Evolutionary conservation across 192 early-diverging fungal genomes (phyloP).

Genomic region (Coemansia sp.): DNA sequence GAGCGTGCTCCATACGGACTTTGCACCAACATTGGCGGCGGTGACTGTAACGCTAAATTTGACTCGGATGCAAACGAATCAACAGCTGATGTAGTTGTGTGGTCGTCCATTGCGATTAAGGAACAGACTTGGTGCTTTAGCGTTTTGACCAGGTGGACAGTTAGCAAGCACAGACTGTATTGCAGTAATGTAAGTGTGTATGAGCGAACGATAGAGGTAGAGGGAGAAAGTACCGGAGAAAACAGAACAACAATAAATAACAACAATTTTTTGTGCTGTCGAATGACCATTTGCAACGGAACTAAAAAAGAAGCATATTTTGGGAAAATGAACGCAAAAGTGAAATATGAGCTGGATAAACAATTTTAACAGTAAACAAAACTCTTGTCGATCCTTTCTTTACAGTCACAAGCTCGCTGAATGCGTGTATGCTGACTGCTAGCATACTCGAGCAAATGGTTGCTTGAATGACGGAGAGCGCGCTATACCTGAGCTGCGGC

Average conservation of each 20-base stretch:
- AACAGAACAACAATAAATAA: slow-evolving; percentile 18
- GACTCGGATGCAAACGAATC: slow-evolving; percentile 8
- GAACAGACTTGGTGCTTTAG: slow-evolving; percentile 16
- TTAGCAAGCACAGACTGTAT: slow-evolving; percentile 13
- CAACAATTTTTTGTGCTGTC: slow-evolving; percentile 16
- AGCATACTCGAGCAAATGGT: no score
- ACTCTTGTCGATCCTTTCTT: no score
- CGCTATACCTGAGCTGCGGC: no score
- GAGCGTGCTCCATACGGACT: slow-evolving; percentile 10
- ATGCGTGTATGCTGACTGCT: no score
- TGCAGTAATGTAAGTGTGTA: not conserved
- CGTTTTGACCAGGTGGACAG: not conserved
- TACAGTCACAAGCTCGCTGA: no score
- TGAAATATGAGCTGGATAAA: no score
- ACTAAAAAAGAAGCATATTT: not conserved
- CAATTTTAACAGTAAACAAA: no score
- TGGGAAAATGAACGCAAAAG: no score
- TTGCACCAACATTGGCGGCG: slow-evolving; percentile 29
- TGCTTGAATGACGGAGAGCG: no score
- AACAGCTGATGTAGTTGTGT: not conserved
- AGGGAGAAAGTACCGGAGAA: slow-evolving; percentile 20
- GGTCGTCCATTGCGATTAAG: slow-evolving; percentile 4
- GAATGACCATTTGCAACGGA: slow-evolving; percentile 16
- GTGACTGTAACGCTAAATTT: slow-evolving; percentile 29
- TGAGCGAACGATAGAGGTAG: slow-evolving; percentile 19